Evolutionary conservation across 768 basidiomycete species (phyloP).

Genomic region (Mrakia blollopis): DNA sequence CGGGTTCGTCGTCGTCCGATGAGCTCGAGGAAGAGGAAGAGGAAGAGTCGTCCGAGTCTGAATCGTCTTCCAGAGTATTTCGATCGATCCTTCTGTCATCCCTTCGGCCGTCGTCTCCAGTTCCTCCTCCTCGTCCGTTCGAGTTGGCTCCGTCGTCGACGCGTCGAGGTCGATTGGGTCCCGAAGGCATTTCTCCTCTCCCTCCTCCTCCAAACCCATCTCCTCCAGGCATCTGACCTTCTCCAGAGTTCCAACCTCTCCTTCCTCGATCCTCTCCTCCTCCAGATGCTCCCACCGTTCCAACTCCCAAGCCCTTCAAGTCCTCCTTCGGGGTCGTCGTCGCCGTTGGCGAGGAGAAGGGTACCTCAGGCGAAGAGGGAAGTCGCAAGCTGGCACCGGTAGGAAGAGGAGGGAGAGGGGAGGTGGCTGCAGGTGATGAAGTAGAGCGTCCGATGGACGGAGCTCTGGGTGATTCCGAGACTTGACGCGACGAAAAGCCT

Average conservation of each 20-base stretch:
- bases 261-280: neutral
- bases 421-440: neutral
- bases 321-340: neutral
- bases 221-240: neutral
- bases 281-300: neutral
- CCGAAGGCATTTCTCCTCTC: neutral
- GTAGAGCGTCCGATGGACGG: neutral
- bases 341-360: neutral
- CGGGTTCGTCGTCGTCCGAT: neutral
- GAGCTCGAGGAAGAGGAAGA: neutral
- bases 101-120: neutral
- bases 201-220: neutral
- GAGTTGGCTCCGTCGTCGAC: neutral
- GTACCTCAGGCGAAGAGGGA: neutral
- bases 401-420: neutral
- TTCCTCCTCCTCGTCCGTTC: neutral
- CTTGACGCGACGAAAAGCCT: neutral
- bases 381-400: neutral
- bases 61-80: neutral
- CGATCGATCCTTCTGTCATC: neutral
- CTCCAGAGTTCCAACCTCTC: neutral
- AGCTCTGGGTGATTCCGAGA: neutral
- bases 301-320: neutral
- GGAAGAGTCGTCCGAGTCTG: neutral
- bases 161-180: slow-evolving; percentile 13